A percentile compares a stretch with the other conserved stretches of the same genome.
Evolutionary conservation across 2,329 filamentous ascomycete species (phyloP).

Genomic region (Clarireedia hainanense): DNA sequence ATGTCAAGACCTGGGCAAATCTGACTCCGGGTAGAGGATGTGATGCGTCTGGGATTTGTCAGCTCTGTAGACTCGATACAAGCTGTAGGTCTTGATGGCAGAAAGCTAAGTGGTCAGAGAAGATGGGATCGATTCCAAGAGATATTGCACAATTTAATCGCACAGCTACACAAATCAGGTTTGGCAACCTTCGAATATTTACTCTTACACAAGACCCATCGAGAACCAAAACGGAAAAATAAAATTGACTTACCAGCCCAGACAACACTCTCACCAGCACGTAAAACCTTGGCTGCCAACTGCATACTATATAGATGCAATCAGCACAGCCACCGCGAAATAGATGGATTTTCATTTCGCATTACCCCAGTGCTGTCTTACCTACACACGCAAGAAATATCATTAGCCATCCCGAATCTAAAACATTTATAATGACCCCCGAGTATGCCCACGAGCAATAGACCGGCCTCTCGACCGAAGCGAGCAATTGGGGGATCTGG

Average conservation of each 20-base stretch:
- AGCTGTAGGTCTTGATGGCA: background rate
- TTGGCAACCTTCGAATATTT: background rate
- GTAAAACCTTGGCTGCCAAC: slow-evolving; percentile 55
- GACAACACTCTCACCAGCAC: slow-evolving; percentile 54
- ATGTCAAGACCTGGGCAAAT: slow-evolving; percentile 38
- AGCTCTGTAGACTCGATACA: background rate
- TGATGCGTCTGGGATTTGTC: slow-evolving; percentile 24
- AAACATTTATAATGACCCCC: no score
- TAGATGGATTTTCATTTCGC: background rate
- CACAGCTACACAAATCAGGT: no score
- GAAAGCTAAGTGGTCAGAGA: background rate
- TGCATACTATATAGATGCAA: slow-evolving; percentile 61
- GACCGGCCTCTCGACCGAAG: no score
- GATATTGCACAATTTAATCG: no score
- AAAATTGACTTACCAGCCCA: slow-evolving; percentile 62
- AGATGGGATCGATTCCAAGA: background rate
- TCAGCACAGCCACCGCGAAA: slow-evolving; percentile 10
- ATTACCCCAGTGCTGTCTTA: slow-evolving; percentile 65
- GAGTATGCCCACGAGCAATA: no score
- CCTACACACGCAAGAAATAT: slow-evolving; percentile 63
- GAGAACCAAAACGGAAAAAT: background rate
- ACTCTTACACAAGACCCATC: background rate
- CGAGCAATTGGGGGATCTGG: no score
- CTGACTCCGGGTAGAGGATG: slow-evolving; percentile 38
- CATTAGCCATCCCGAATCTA: no score